Conservation (phyloP, 2,329 filamentous ascomycete species). For the Fusarium metavorans region DNA sequence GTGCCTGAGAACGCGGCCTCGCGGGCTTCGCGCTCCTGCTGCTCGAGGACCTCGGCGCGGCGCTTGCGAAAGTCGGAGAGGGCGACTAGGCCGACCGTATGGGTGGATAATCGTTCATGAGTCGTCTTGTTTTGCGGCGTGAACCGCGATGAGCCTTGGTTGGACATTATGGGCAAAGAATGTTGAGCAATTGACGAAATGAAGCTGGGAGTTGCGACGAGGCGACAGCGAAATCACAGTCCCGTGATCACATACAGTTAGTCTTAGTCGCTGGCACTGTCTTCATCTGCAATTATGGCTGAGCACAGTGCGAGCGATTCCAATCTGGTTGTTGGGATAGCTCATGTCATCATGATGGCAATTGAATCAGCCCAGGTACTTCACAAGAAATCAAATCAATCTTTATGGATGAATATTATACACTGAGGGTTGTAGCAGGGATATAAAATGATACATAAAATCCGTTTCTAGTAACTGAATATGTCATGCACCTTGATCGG, state of each 20-base stretch:
- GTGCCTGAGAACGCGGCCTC: constrained; percentile 65
- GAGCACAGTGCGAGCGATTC: background rate
- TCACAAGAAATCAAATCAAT: background rate
- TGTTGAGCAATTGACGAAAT: background rate
- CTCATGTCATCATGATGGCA: background rate
- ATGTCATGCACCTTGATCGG: background rate
- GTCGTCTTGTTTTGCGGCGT: constrained; percentile 80
- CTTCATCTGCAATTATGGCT: accelerated
- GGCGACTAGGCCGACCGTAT: constrained; percentile 90
- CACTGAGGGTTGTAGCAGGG: background rate
- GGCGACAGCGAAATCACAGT: constrained; percentile 3
- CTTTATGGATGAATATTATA: background rate
- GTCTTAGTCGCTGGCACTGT: background rate
- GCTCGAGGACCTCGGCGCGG: constrained; percentile 91
- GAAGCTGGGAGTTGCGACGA: background rate
- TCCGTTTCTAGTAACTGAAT: background rate
- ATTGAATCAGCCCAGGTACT: background rate
- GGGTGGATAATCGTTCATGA: constrained; percentile 83
- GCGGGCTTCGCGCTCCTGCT: constrained; percentile 84
- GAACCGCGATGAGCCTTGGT: constrained; percentile 69
- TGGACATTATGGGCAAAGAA: constrained; percentile 53
- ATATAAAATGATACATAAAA: background rate
- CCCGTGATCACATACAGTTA: constrained; percentile 14
- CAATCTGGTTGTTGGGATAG: background rate
- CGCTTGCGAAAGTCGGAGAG: constrained; percentile 96